These are phyloP conservation scores for Hanseniaspora thailandica DNA, from an alignment of 805 yeast genomes.

Conservation along the genomic window DNA sequence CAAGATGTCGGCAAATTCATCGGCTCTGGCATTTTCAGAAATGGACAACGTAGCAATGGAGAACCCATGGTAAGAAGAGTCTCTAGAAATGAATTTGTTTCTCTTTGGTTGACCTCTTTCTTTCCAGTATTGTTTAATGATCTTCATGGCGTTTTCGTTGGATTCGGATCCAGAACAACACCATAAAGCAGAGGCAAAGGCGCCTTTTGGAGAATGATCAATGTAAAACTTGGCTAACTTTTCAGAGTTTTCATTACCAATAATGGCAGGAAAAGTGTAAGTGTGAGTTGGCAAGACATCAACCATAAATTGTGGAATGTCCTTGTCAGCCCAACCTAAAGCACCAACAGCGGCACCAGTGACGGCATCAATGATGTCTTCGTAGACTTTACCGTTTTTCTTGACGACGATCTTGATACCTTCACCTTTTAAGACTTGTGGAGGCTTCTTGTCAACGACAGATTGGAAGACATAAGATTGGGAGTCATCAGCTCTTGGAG, in stretches of 20 bases:
- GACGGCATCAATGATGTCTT: constrained; percentile 33
- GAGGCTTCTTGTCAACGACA: constrained; percentile 30
- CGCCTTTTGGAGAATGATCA: constrained; percentile 31
- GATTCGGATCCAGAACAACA: constrained; percentile 57
- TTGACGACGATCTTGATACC: constrained; percentile 34
- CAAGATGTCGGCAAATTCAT: constrained; percentile 26
- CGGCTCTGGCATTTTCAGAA: constrained; percentile 30
- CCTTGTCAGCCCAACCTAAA: constrained; percentile 36
- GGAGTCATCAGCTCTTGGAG: background rate
- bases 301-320: constrained; percentile 27
- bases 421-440: constrained; percentile 34
- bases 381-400: constrained; percentile 32
- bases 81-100: constrained; percentile 34
- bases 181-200: constrained; percentile 34
- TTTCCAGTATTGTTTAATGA: constrained; percentile 37
- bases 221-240: constrained; percentile 34
- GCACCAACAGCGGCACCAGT: constrained; percentile 46
- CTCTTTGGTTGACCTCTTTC: constrained; percentile 36
- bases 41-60: constrained; percentile 37
- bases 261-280: constrained; percentile 30
- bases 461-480: constrained; percentile 36
- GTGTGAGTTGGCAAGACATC: constrained; percentile 32
- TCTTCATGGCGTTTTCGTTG: constrained; percentile 53
- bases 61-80: constrained; percentile 39
- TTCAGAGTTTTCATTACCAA: constrained; percentile 33